Conservation (phyloP, 352 stramenopile genomes). For the Saprolegnia diclina region DNA sequence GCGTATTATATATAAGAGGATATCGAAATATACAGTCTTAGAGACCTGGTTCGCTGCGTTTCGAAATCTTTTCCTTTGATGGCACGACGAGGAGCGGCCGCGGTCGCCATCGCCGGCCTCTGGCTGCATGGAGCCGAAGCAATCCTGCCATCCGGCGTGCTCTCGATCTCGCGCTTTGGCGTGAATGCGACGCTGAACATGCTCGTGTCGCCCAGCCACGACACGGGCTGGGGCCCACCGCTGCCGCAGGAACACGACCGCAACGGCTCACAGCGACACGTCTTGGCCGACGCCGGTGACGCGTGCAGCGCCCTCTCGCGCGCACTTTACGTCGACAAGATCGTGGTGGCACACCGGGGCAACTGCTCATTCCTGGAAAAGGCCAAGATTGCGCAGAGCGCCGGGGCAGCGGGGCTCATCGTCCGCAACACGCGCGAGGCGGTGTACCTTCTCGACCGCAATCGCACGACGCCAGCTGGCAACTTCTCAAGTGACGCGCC, state of each 20-base stretch:
- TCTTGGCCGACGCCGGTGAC: slow-evolving; percentile 34
- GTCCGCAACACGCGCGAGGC: slow-evolving; percentile 52
- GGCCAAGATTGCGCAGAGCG: slow-evolving; percentile 42
- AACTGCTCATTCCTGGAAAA: slow-evolving; percentile 75
- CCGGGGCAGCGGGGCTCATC: slow-evolving; percentile 50
- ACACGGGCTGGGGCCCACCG: slow-evolving; percentile 50
- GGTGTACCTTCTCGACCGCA: slow-evolving; percentile 48
- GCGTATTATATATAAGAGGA: too few relatives aligned
- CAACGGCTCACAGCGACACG: slow-evolving; percentile 45
- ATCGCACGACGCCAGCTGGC: slow-evolving; percentile 37
- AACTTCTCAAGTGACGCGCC: slow-evolving; percentile 1
- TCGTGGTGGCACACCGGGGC: slow-evolving; percentile 56
- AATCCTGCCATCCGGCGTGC: neutral
- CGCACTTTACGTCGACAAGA: neutral
- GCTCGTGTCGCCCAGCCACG: slow-evolving; percentile 46
- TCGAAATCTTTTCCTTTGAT: too few relatives aligned
- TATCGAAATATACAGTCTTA: too few relatives aligned
- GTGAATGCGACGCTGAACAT: slow-evolving; percentile 29
- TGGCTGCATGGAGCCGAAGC: neutral
- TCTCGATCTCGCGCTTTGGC: neutral
- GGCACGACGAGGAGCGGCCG: too few relatives aligned
- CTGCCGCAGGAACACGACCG: slow-evolving; percentile 45
- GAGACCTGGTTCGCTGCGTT: too few relatives aligned
- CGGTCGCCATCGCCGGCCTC: neutral
- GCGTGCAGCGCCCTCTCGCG: slow-evolving; percentile 4